Base-by-base conservation (phyloP, 768 basidiomycete genomes). In the Xerocomellus amylosporus region DNA sequence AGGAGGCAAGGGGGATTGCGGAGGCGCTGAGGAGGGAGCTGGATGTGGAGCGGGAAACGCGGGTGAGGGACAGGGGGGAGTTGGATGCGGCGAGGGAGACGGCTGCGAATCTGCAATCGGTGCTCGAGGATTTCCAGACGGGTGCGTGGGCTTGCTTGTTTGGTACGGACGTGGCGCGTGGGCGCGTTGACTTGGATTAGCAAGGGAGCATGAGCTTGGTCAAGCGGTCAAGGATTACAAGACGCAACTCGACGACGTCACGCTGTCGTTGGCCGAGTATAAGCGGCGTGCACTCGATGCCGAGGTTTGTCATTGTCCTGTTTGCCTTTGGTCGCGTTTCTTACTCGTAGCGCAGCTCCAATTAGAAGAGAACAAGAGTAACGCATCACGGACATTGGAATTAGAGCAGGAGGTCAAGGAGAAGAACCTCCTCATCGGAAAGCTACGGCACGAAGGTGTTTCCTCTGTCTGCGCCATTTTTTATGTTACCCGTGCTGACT, bases 341-440 rank as follows among this genome's bases (percentile, higher is more conserved):
- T 58, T 13, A 62, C 26, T 41, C 50, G 40, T 37, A 10, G 22
- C 44, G 52, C 65, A 94, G 88, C 77, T 90, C 15, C 79, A 85
- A 68, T 72, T 98, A 24, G 85, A 91, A 55, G 90, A 93, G 57
- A 79, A 84, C 5, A 78, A 83, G 34, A 79, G 80, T 5, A 86
- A 84, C 66, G 81, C 82, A 1, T 77, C 83, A 2, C 79, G 83
- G 39, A 85, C 88, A 5, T 79, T 83, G 40, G 83, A 85, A 42
- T 74, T 98, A 3, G 89, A 95, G 69, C 88, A 88, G 67, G 93
- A 98, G 63, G 78, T 97, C 45, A 97, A 93, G 71, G 96, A 98
- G 71, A 98, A 99, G 80, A 88, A 86, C 53, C 74, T 91, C n/a
- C 78, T 97, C 13, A 90, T 97, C n/a, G 90, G 88, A 44, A 98